phyloP scores from a whole-genome alignment of 257 asterid genomes.

The Handroanthus guayacan region DNA sequence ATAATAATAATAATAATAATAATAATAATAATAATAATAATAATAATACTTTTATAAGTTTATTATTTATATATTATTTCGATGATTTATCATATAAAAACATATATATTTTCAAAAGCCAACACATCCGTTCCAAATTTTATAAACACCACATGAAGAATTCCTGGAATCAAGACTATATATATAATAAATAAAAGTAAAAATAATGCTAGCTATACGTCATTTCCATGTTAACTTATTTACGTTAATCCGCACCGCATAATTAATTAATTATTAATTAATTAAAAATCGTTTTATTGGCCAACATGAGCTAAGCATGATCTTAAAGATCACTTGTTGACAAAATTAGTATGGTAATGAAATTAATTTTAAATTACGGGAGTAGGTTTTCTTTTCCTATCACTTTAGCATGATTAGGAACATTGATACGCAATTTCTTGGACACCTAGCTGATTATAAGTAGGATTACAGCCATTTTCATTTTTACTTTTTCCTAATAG shows the following conservation, averaged over 20 bases:
- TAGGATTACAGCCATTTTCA: no score
- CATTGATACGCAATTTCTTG: constrained; percentile 26
- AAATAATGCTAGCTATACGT: constrained; percentile 24
- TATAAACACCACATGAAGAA: constrained; percentile 15
- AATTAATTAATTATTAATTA: no score
- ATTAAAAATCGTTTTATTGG: background rate
- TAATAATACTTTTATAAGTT: no score
- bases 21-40: no score
- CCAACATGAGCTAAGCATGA: constrained; percentile 14
- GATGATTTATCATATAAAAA: no score
- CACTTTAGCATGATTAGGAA: constrained; percentile 25
- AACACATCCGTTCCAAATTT: no score
- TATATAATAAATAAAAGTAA: constrained; percentile 24
- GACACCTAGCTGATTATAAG: constrained; percentile 28
- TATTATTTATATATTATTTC: no score
- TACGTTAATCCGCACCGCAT: background rate
- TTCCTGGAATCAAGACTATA: constrained; percentile 23
- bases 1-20: no score
- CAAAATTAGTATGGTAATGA: constrained; percentile 26
- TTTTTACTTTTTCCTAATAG: background rate
- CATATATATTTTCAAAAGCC: no score
- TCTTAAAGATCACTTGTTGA: constrained; percentile 26
- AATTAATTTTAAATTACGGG: constrained; percentile 1
- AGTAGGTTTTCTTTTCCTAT: constrained; percentile 21
- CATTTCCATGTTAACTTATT: constrained; percentile 13